Conservation (phyloP, 2,329 filamentous ascomycete species). For the Pseudonectria foliicola region DNA sequence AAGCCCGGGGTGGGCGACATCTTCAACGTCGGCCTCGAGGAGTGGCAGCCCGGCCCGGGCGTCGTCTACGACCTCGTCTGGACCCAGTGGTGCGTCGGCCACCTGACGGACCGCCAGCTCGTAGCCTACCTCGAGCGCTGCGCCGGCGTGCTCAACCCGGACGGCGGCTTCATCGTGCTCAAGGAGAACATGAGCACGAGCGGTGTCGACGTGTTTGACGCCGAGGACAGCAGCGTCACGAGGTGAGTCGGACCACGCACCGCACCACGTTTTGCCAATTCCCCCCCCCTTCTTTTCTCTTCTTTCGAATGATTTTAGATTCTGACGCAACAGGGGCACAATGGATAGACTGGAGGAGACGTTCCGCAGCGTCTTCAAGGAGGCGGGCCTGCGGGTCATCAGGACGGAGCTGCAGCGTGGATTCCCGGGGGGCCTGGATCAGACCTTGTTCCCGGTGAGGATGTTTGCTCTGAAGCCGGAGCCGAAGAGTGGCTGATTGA, state of each 20-base stretch:
- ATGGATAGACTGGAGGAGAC: slow-evolving; percentile 49
- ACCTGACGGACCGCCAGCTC: slow-evolving; percentile 70
- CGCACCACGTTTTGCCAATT: no score
- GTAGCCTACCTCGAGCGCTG: slow-evolving; percentile 60
- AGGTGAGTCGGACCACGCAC: slow-evolving; percentile 34
- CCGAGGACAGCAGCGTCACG: slow-evolving; percentile 69
- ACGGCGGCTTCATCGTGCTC: slow-evolving; percentile 28
- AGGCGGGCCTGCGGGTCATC: slow-evolving; percentile 61
- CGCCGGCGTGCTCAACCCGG: slow-evolving; percentile 30
- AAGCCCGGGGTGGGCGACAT: slow-evolving; percentile 55
- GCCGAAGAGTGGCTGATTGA: no score
- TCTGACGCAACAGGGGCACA: not conserved
- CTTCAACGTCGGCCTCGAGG: slow-evolving; percentile 66
- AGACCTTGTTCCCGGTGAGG: slow-evolving; percentile 58
- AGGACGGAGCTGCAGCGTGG: slow-evolving; percentile 65
- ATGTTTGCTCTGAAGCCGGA: slow-evolving; percentile 65
- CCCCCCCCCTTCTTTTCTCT: no score
- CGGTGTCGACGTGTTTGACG: slow-evolving; percentile 63
- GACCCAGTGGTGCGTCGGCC: slow-evolving; percentile 85
- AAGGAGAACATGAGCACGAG: slow-evolving; percentile 63
- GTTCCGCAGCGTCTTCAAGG: slow-evolving; percentile 60
- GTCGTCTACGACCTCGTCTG: slow-evolving; percentile 71
- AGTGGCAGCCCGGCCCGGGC: slow-evolving; percentile 48
- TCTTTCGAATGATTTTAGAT: no score
- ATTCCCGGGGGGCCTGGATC: slow-evolving; percentile 48